These are phyloP conservation scores for Phytopythium montanum DNA, from an alignment of 352 stramenopile genomes.

Conservation along the genomic window DNA sequence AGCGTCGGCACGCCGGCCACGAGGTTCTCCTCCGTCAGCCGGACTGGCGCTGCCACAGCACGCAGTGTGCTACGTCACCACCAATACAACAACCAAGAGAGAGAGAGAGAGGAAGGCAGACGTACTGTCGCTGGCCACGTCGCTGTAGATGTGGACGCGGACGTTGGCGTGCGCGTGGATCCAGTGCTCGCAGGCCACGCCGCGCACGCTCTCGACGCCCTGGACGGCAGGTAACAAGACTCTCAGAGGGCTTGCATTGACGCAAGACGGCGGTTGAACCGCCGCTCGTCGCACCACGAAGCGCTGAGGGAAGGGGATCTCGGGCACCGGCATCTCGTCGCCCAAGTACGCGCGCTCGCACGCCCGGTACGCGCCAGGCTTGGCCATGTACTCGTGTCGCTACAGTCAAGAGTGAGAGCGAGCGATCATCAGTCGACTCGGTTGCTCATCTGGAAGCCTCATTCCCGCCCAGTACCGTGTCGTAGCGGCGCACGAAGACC, in stretches of 20 bases:
- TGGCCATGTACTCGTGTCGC: slow-evolving; percentile 67
- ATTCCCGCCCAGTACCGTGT: slow-evolving; percentile 9
- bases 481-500: slow-evolving; percentile 67
- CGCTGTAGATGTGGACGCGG: slow-evolving; percentile 58
- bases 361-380: slow-evolving; percentile 54
- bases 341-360: slow-evolving; percentile 71
- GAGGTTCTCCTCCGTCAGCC: slow-evolving; percentile 58
- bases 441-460: not conserved
- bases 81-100: not conserved
- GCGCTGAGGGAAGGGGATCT: slow-evolving; percentile 44
- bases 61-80: not conserved
- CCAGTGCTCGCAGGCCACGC: slow-evolving; percentile 63
- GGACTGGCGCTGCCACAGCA: slow-evolving; percentile 46
- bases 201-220: slow-evolving; percentile 54
- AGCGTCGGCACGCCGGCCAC: slow-evolving; percentile 39
- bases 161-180: slow-evolving; percentile 43
- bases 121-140: slow-evolving; percentile 36
- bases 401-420: too few species aligned
- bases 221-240: slow-evolving; percentile 7
- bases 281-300: slow-evolving; percentile 32
- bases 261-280: too few species aligned
- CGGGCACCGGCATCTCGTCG: slow-evolving; percentile 48
- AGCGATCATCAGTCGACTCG: not conserved
- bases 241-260: not conserved
- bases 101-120: not conserved